phyloP scores from a whole-genome alignment of 257 asterid species.

The Salvia splendens region DNA sequence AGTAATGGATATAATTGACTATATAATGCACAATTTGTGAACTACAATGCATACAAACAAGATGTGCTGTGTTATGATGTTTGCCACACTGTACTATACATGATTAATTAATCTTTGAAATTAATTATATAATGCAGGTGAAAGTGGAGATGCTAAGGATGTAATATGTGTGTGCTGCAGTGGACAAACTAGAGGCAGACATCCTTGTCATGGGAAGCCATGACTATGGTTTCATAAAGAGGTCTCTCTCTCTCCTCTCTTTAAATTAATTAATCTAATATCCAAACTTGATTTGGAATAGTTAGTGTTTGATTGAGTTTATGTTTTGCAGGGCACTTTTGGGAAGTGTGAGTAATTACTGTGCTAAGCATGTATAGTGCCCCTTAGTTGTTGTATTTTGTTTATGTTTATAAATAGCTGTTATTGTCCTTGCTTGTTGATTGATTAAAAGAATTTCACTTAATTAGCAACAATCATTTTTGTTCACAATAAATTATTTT shows the following conservation, averaged over 20 bases:
- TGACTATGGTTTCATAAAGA: slow-evolving; percentile 70
- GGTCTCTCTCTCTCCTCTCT: slow-evolving; percentile 35
- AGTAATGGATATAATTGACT: too few species aligned
- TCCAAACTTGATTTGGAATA: background rate
- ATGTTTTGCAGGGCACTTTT: slow-evolving; percentile 40
- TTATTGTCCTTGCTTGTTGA: too few species aligned
- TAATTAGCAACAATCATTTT: too few species aligned
- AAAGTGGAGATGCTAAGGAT: slow-evolving; percentile 69
- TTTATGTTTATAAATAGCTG: too few species aligned
- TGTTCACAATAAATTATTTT: too few species aligned
- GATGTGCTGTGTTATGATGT: too few species aligned
- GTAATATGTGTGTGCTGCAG: slow-evolving; percentile 63
- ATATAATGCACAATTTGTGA: too few species aligned
- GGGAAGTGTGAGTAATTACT: slow-evolving; percentile 62
- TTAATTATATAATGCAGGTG: slow-evolving; percentile 33
- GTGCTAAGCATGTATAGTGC: slow-evolving; percentile 62
- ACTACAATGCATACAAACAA: too few species aligned
- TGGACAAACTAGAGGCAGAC: slow-evolving; percentile 56
- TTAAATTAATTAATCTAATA: too few species aligned
- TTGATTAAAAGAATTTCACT: too few species aligned
- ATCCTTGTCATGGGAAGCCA: slow-evolving; percentile 70
- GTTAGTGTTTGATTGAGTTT: background rate
- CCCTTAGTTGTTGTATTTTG: slow-evolving; percentile 46
- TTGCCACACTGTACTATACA: too few species aligned
- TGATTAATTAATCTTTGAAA: background rate